Evolutionary conservation across 176 grass and related monocot species (phyloP).

Genomic region (Cenchrus fungigraminus): DNA sequence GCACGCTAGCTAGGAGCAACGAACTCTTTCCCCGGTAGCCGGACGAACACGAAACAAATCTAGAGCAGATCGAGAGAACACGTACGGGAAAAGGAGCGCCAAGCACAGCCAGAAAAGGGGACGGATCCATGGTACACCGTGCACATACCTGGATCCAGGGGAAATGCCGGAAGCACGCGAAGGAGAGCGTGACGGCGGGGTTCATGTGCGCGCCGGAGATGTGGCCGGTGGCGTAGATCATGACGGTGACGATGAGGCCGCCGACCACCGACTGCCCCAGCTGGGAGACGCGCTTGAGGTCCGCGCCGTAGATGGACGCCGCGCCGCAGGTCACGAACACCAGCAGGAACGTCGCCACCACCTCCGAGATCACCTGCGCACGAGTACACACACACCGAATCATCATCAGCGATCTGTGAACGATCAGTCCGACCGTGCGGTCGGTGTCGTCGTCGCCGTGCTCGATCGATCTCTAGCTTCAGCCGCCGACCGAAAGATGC

Average conservation of each 20-base stretch:
- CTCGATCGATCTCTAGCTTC: too few relatives aligned
- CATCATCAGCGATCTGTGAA: too few relatives aligned
- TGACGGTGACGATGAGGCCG: constrained; percentile 81
- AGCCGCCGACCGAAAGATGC: too few relatives aligned
- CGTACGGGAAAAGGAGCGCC: too few relatives aligned
- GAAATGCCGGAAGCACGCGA: constrained; percentile 82
- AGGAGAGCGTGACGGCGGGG: constrained; percentile 92
- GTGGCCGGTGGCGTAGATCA: constrained; percentile 95
- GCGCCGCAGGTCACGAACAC: constrained; percentile 88
- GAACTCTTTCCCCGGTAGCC: not conserved
- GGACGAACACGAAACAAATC: not conserved
- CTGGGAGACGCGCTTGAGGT: constrained; percentile 70
- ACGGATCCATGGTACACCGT: too few relatives aligned
- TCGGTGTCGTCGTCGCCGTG: too few relatives aligned
- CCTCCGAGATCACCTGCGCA: constrained; percentile 76
- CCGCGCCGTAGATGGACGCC: constrained; percentile 69
- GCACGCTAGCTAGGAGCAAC: not conserved
- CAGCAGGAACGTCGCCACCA: constrained; percentile 87
- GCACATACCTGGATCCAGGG: constrained; percentile 83
- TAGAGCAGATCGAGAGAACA: not conserved
- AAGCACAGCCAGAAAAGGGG: too few relatives aligned
- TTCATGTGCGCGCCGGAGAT: constrained; percentile 98
- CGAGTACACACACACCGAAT: too few relatives aligned
- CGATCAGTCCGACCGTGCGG: too few relatives aligned
- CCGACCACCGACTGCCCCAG: constrained; percentile 75